These are phyloP conservation scores for Russula foetens DNA, from an alignment of 768 basidiomycete genomes.

Conservation along the genomic window DNA sequence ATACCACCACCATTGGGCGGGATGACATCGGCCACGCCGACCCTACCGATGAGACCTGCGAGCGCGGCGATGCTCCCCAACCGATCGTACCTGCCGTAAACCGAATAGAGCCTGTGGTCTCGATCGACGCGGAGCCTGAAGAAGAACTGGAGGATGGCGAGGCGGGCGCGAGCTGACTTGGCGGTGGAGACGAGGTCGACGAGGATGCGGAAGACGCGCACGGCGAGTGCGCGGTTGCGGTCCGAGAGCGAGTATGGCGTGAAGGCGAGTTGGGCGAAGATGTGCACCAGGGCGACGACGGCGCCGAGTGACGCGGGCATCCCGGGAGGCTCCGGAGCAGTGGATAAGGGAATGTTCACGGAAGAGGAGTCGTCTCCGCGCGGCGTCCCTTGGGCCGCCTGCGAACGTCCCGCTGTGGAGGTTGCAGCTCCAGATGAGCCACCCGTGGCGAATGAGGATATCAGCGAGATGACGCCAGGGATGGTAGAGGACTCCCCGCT, in stretches of 20 bases:
- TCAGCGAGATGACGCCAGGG: slow-evolving; percentile 54
- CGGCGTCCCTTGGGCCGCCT: slow-evolving; percentile 41
- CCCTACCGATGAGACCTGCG: slow-evolving; percentile 55
- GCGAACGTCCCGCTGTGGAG: slow-evolving; percentile 43
- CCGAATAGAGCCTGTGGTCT: slow-evolving; percentile 77
- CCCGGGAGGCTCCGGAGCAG: slow-evolving; percentile 10
- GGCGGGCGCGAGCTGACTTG: slow-evolving; percentile 49
- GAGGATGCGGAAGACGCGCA: slow-evolving; percentile 45
- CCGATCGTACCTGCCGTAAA: slow-evolving; percentile 42
- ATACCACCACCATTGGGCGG: neutral
- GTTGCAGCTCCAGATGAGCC: slow-evolving; percentile 31
- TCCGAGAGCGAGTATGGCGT: slow-evolving; percentile 47
- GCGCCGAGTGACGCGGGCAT: slow-evolving; percentile 47
- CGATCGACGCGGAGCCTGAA: slow-evolving; percentile 85
- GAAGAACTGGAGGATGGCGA: slow-evolving; percentile 77
- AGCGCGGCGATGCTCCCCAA: slow-evolving; percentile 51
- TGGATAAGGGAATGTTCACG: slow-evolving; percentile 23
- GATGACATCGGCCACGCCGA: slow-evolving; percentile 36
- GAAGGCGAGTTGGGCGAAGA: slow-evolving; percentile 66
- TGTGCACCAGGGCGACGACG: slow-evolving; percentile 50
- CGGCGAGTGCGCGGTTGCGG: slow-evolving; percentile 43
- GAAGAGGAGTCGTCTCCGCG: slow-evolving; percentile 31
- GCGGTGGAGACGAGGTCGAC: slow-evolving; percentile 39
- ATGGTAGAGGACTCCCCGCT: slow-evolving; percentile 32
- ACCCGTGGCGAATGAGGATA: slow-evolving; percentile 44